Conservation (phyloP, 176 grass and related monocot genomes). For the Aegilops sharonensis region DNA sequence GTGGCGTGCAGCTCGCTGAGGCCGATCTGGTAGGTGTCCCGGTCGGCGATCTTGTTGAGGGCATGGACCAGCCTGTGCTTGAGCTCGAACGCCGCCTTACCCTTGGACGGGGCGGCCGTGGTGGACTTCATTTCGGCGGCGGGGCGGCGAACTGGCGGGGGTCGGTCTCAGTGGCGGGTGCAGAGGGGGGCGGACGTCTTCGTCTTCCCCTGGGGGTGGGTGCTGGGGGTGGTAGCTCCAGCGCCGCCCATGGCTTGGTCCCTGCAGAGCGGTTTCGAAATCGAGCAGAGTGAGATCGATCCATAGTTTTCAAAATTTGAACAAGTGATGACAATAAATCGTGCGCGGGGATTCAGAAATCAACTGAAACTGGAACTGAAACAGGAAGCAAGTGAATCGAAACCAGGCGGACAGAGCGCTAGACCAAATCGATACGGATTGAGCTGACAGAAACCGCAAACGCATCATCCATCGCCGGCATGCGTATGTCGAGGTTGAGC, state of each 20-base stretch:
- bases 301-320: not conserved
- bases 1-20: conserved; percentile 61
- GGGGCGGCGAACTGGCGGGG: not conserved
- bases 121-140: conserved; percentile 58
- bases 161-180: not conserved
- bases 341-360: not conserved
- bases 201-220: not conserved
- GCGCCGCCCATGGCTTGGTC: not conserved
- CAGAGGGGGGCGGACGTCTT: not conserved
- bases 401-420: not conserved
- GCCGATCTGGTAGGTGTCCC: conserved; percentile 91
- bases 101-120: conserved; percentile 48
- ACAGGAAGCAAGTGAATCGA: not conserved
- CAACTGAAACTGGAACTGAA: too few relatives aligned
- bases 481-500: too few relatives aligned
- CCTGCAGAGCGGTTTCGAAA: not conserved
- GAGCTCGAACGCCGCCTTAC: conserved; percentile 70
- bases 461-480: too few relatives aligned
- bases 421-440: not conserved
- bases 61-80: conserved; percentile 77
- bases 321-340: not conserved
- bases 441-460: too few relatives aligned
- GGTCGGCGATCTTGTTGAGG: conserved; percentile 83
- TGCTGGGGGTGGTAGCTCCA: not conserved
- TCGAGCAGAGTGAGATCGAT: not conserved